A percentile compares a stretch with the other conserved stretches of the same genome.
Evolutionary conservation across 2,329 filamentous ascomycete genomes (phyloP).

Genomic region (Claviceps quebecensis): DNA sequence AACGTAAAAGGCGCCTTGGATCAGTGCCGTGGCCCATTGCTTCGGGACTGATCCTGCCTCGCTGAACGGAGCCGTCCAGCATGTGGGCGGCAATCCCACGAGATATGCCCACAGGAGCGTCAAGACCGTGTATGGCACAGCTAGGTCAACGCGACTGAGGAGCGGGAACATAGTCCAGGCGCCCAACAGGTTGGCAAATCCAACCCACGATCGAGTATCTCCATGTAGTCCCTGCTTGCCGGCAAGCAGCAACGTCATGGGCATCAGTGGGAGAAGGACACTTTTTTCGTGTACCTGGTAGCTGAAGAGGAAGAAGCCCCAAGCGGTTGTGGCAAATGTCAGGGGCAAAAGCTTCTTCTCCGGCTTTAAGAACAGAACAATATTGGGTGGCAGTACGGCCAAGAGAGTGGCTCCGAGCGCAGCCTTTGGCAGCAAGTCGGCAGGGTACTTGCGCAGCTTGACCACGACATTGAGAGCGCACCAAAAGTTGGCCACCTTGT

Average conservation of each 20-base stretch:
- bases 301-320: constrained; percentile 95
- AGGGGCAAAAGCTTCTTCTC: constrained; percentile 63
- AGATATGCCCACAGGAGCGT: constrained; percentile 85
- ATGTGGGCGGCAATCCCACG: constrained; percentile 70
- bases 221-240: constrained; percentile 64
- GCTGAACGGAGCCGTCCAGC: constrained; percentile 52
- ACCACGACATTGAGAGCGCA: constrained; percentile 80
- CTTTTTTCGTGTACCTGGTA: constrained; percentile 99
- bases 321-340: constrained; percentile 71
- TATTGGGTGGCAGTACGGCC: constrained; percentile 65
- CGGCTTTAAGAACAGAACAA: constrained; percentile 66
- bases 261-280: constrained; percentile 77
- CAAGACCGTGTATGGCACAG: constrained; percentile 72
- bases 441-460: constrained; percentile 67
- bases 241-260: constrained; percentile 79
- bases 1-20: constrained; percentile 66
- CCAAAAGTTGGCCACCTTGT: constrained; percentile 98
- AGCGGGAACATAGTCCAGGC: constrained; percentile 91
- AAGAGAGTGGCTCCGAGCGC: constrained; percentile 62
- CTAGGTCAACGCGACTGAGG: constrained; percentile 69
- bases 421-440: constrained; percentile 57
- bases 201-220: constrained; percentile 74
- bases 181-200: constrained; percentile 84
- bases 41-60: constrained; percentile 21
- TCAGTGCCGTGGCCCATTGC: constrained; percentile 44